Percentiles rank a stretch among this genome's conserved stretches.
Evolutionary conservation across 164 flowering plant genomes (phyloP).

Genomic region (Cinnamomum chago): DNA sequence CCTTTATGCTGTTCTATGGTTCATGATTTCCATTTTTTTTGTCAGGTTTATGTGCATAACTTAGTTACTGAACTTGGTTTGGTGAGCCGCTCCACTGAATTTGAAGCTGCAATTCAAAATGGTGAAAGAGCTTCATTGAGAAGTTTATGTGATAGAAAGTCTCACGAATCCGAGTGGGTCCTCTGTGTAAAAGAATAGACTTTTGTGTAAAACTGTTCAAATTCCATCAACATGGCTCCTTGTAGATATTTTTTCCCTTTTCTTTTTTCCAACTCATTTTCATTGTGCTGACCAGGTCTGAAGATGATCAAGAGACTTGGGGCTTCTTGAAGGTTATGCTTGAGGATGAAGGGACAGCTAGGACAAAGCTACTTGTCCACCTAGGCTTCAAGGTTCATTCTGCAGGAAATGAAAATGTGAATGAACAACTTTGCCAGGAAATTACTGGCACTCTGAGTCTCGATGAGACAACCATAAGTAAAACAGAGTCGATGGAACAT

Average conservation of each 20-base stretch:
- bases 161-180: slow-evolving; percentile 74
- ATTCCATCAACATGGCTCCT: background rate
- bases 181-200: background rate
- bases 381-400: slow-evolving; percentile 69
- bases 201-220: background rate
- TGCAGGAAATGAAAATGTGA: slow-evolving; percentile 34
- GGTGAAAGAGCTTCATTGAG: slow-evolving; percentile 75
- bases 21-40: slow-evolving; percentile 12
- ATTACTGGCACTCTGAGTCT: slow-evolving; percentile 34
- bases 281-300: slow-evolving; percentile 43
- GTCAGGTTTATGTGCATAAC: slow-evolving; percentile 74
- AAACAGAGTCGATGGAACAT: slow-evolving; percentile 22
- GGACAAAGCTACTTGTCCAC: slow-evolving; percentile 73
- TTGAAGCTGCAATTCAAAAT: slow-evolving; percentile 84
- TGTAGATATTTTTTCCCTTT: background rate
- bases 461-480: slow-evolving; percentile 40
- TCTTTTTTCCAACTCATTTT: slow-evolving; percentile 1
- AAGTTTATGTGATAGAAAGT: slow-evolving; percentile 75
- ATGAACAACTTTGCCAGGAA: slow-evolving; percentile 50
- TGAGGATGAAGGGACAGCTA: slow-evolving; percentile 77
- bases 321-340: slow-evolving; percentile 91
- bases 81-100: slow-evolving; percentile 81
- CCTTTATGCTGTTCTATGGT: background rate
- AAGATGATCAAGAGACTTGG: slow-evolving; percentile 88
- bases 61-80: slow-evolving; percentile 72